Conservation (phyloP, 306 rosid species). For the Psophocarpus tetragonolobus region DNA sequence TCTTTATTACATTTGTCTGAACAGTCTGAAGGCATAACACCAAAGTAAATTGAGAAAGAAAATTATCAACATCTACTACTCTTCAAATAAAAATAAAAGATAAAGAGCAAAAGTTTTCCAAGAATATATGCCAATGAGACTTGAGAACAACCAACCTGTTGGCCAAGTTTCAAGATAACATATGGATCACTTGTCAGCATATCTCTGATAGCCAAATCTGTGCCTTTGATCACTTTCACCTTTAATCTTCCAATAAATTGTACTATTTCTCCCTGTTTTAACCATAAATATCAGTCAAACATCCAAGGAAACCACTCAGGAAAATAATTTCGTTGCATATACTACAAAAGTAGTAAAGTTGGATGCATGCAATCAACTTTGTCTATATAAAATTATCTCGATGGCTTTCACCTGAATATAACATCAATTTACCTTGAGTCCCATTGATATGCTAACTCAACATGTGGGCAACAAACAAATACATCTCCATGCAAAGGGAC, state of each 20-base stretch:
- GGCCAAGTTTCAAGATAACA: conserved; percentile 81
- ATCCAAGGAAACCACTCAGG: conserved; percentile 8
- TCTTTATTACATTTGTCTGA: conserved; percentile 62
- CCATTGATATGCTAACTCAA: background rate
- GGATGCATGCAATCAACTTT: background rate
- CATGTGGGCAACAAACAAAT: background rate
- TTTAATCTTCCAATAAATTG: conserved; percentile 83
- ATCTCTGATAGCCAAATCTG: conserved; percentile 87
- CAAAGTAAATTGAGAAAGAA: conserved; percentile 28
- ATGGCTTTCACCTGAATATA: background rate
- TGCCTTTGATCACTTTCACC: conserved; percentile 87
- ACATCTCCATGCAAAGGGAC: conserved; percentile 24
- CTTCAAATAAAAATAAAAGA: conserved; percentile 21
- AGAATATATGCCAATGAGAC: conserved; percentile 14
- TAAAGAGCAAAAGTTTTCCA: conserved; percentile 17
- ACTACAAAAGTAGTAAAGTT: conserved; percentile 24
- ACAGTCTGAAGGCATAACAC: conserved; percentile 52
- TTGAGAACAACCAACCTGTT: conserved; percentile 61
- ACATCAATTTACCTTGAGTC: conserved; percentile 7
- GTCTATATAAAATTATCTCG: background rate
- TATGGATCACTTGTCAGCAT: conserved; percentile 97
- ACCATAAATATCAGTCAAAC: conserved; percentile 44
- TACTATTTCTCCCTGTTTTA: conserved; percentile 69
- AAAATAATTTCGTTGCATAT: conserved; percentile 10
- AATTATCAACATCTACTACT: conserved; percentile 29